Conservation (phyloP, 495 filamentous ascomycete species). For the Podospora bellae-mahoneyi region DNA sequence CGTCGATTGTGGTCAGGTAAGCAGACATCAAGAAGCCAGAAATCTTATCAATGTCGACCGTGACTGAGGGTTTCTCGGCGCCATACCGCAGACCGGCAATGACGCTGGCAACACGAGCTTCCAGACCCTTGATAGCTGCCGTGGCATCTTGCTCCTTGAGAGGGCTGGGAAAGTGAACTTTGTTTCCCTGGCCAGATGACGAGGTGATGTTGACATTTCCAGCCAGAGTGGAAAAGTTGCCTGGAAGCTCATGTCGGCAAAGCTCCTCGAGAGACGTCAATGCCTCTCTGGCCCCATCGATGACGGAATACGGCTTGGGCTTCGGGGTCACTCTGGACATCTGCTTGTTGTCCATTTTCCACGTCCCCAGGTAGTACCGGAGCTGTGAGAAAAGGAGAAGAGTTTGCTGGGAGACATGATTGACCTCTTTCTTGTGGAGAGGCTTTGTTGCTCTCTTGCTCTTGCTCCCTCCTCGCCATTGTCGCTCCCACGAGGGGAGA, state of each 20-base stretch:
- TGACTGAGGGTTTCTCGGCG: slow-evolving; percentile 43
- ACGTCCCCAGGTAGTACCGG: slow-evolving; percentile 12
- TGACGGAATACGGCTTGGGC: slow-evolving; percentile 24
- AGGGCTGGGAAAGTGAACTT: slow-evolving; percentile 56
- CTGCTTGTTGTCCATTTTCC: slow-evolving; percentile 14
- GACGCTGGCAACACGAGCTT: slow-evolving; percentile 62
- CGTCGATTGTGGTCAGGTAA: slow-evolving; percentile 67
- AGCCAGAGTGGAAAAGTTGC: slow-evolving; percentile 28
- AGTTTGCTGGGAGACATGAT: slow-evolving; percentile 10
- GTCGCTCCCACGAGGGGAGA: slow-evolving; percentile 6
- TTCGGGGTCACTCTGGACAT: neutral
- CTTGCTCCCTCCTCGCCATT: neutral
- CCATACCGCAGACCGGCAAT: slow-evolving; percentile 59
- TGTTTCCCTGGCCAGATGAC: slow-evolving; percentile 31
- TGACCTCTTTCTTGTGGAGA: neutral
- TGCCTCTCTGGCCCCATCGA: slow-evolving; percentile 29
- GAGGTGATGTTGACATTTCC: slow-evolving; percentile 32
- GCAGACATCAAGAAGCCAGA: slow-evolving; percentile 68
- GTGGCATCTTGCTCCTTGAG: slow-evolving; percentile 68
- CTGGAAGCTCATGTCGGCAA: slow-evolving; percentile 30
- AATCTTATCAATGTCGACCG: slow-evolving; percentile 60
- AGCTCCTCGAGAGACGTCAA: slow-evolving; percentile 27
- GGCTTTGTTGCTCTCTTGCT: neutral
- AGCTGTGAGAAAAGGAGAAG: slow-evolving; percentile 12
- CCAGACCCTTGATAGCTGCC: slow-evolving; percentile 65